Base-by-base conservation (phyloP, 805 yeast genomes). In the Yarrowia keelungensis region DNA sequence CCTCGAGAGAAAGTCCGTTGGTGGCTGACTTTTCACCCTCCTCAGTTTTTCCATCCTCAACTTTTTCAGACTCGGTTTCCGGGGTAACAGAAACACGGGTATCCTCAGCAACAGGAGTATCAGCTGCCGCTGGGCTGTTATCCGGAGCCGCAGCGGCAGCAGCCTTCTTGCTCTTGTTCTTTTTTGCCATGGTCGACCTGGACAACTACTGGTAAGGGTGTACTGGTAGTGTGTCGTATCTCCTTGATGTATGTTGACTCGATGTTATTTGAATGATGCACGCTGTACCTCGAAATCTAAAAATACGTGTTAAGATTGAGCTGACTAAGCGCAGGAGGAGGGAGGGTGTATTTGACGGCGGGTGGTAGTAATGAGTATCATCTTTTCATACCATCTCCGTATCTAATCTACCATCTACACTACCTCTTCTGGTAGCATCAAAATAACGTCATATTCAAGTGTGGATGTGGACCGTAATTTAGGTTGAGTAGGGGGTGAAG, bases 41-140 rank as follows among this genome's bases (percentile, higher is more conserved):
- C 32, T 26, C 32, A 3, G 32, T 26, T 26, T 26, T 26, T 26
- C 32, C 32, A 26, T 26, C 32, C 32, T 3, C 39, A 38, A 10
- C 16, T 36, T 49, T 19, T 3, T 10, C 22, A 15, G 38, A 3
- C 11, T 15, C 47, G 11, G 46, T 22, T 12, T 56, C 62, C 22
- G 36, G 47, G 22, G 47, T 15, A 16, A 15, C 46, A 15, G 61
- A 11, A 50, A 8, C 41, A 14, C n/a, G 1, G 41, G 53, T 36
- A 47, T 35, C 67, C 15, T 85, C 81, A 5, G 79, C 80, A 91
- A 19, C 90, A 91, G 19, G 90, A 79, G 72, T 89, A 90, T 2
- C 76, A 78, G 74, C 89, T 89, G 0, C 91, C 1, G 7, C 38
- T 9, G 49, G 10, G 5, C 9, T 26, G 22, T 5, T 11, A 9